Percentiles rank a stretch among this genome's conserved stretches.
phyloP scores from a whole-genome alignment of 2,329 filamentous ascomycete species.

The Aschersonia sp. region DNA sequence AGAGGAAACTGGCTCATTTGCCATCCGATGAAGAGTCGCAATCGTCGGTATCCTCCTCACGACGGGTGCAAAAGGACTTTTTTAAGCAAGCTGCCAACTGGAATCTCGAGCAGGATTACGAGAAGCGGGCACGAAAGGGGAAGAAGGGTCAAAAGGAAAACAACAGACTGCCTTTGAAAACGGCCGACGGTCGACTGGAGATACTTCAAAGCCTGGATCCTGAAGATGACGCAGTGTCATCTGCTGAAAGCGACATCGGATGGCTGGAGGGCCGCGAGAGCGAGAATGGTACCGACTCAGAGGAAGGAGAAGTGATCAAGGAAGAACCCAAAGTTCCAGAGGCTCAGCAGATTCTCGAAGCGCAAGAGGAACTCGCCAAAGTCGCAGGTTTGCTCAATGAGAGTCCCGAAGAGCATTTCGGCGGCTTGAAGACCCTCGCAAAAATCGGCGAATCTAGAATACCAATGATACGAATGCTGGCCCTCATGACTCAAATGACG shows the following conservation, averaged over 20 bases:
- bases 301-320: constrained; percentile 23
- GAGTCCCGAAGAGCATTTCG: constrained; percentile 79
- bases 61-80: constrained; percentile 46
- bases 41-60: constrained; percentile 15
- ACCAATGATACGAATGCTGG: constrained; percentile 67
- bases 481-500: constrained; percentile 71
- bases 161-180: constrained; percentile 75
- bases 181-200: constrained; percentile 59
- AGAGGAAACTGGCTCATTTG: constrained; percentile 42
- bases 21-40: constrained; percentile 28
- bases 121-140: constrained; percentile 62
- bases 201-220: constrained; percentile 39
- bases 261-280: constrained; percentile 50
- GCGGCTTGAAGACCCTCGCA: constrained; percentile 62
- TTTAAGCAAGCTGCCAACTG: constrained; percentile 65
- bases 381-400: constrained; percentile 74
- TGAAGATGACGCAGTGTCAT: constrained; percentile 43
- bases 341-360: constrained; percentile 66
- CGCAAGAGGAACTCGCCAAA: constrained; percentile 84
- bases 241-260: constrained; percentile 41
- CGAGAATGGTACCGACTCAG: constrained; percentile 31
- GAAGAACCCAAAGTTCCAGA: constrained; percentile 52
- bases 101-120: constrained; percentile 88
- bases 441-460: constrained; percentile 58
- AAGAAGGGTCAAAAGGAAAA: constrained; percentile 59